Conservation (phyloP, 2,329 filamentous ascomycete species). For the Pseudonectria buxi region DNA sequence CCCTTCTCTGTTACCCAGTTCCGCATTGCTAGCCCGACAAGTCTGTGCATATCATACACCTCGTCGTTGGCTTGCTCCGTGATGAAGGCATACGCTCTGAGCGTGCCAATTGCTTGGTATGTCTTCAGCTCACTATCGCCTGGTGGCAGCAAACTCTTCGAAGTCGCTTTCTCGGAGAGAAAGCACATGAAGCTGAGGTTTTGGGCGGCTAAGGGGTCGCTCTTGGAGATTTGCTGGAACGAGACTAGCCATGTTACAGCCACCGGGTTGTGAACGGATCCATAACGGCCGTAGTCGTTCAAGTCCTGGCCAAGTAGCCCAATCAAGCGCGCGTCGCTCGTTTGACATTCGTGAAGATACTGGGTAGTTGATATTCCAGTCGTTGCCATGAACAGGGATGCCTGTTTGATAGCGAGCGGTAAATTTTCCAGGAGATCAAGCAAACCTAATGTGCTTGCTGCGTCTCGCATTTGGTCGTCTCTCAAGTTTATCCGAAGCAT, state of each 20-base stretch:
- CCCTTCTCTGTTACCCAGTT: conserved; percentile 20
- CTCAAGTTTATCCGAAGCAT: conserved; percentile 15
- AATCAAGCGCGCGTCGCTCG: conserved; percentile 13
- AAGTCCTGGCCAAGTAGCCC: conserved; percentile 25
- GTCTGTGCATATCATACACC: conserved; percentile 25
- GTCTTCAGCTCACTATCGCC: conserved; percentile 4
- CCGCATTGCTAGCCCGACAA: conserved; percentile 23
- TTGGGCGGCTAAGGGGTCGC: conserved; percentile 18
- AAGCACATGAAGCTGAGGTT: conserved; percentile 26
- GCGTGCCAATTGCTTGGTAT: conserved; percentile 18
- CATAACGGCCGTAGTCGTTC: conserved; percentile 22
- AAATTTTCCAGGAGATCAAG: conserved; percentile 24
- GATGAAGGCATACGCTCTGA: conserved; percentile 27
- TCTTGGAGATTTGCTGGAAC: conserved; percentile 22
- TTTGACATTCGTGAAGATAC: conserved; percentile 21
- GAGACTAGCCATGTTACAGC: conserved; percentile 29
- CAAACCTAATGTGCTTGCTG: conserved; percentile 13
- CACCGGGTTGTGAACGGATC: conserved; percentile 19
- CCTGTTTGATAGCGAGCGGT: conserved; percentile 31
- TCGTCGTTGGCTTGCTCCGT: conserved; percentile 9
- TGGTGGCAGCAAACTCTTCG: conserved; percentile 16
- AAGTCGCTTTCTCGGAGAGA: conserved; percentile 24
- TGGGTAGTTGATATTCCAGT: conserved; percentile 12
- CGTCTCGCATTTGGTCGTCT: conserved; percentile 14
- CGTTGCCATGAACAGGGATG: conserved; percentile 28